Evolutionary conservation across 2,329 filamentous ascomycete genomes (phyloP).

Genomic region (Cladosporium sp.): DNA sequence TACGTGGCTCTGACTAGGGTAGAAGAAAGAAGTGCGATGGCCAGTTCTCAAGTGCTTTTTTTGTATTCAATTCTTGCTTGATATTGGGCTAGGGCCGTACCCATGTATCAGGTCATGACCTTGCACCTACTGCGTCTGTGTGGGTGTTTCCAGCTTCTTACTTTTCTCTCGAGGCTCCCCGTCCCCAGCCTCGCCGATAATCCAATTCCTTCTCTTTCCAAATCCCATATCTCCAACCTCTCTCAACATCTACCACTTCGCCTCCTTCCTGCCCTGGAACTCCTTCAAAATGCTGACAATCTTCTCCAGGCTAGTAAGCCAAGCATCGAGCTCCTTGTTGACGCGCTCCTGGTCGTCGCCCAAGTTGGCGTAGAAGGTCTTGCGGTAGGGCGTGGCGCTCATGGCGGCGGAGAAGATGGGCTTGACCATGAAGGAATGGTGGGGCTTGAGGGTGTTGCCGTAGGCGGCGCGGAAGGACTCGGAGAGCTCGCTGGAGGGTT

Average conservation of each 20-base stretch:
- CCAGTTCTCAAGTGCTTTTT: background rate
- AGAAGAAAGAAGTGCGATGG: background rate
- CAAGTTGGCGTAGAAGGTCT: conserved; percentile 89
- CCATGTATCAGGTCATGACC: background rate
- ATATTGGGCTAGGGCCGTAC: background rate
- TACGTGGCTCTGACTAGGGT: background rate
- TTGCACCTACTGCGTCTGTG: background rate
- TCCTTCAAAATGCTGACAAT: conserved; percentile 73
- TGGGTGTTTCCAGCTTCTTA: background rate
- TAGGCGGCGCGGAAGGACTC: conserved; percentile 87
- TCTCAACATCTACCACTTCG: conserved; percentile 35
- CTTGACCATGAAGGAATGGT: conserved; percentile 88
- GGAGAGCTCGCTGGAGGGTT: conserved; percentile 72
- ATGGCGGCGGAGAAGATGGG: conserved; percentile 92
- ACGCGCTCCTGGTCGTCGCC: conserved; percentile 68
- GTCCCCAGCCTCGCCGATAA: background rate
- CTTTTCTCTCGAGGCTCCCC: background rate
- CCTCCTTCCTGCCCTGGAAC: conserved; percentile 60
- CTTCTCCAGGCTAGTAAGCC: conserved; percentile 76
- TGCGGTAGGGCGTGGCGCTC: conserved; percentile 88
- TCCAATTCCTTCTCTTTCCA: background rate
- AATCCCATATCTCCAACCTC: background rate
- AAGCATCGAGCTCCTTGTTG: conserved; percentile 63
- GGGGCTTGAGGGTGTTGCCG: conserved; percentile 80
- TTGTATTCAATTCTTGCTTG: background rate